phyloP scores from a whole-genome alignment of 768 basidiomycete genomes.

The Roridomyces roridus region DNA sequence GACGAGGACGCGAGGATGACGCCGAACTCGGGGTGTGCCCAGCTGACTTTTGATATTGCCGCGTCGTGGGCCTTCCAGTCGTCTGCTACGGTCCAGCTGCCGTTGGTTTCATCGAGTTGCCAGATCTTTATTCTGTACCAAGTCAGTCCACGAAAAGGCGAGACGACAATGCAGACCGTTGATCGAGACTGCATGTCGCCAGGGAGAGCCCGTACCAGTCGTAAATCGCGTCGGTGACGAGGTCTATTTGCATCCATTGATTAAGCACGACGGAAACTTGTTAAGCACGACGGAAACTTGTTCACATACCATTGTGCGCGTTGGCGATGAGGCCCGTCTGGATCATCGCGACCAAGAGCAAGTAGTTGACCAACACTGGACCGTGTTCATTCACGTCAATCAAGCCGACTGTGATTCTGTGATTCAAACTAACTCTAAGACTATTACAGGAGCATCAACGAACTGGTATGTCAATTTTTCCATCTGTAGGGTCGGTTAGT shows the following conservation, averaged over 20 bases:
- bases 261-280: too few species aligned
- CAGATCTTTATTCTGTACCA: constrained; percentile 85
- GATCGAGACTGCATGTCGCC: constrained; percentile 84
- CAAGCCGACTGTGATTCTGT: too few species aligned
- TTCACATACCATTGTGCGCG: constrained; percentile 76
- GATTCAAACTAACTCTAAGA: too few species aligned
- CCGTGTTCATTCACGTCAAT: too few species aligned
- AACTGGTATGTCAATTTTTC: too few species aligned
- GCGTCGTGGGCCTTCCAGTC: constrained; percentile 82
- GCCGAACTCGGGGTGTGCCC: background rate
- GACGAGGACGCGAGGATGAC: too few species aligned
- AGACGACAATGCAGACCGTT: constrained; percentile 55
- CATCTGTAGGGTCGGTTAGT: background rate
- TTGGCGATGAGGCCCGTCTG: constrained; percentile 82
- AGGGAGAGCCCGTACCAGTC: constrained; percentile 90
- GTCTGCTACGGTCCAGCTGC: constrained; percentile 79
- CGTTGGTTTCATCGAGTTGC: constrained; percentile 74
- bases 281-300: too few species aligned
- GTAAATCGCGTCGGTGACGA: constrained; percentile 86
- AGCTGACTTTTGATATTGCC: background rate
- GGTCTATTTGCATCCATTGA: too few species aligned
- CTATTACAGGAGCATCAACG: too few species aligned
- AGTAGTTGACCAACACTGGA: background rate
- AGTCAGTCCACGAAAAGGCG: constrained; percentile 6
- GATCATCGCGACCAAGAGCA: constrained; percentile 56